Evolutionary conservation across 306 rosid genomes (phyloP).

Genomic region (Spatholobus suberectus): DNA sequence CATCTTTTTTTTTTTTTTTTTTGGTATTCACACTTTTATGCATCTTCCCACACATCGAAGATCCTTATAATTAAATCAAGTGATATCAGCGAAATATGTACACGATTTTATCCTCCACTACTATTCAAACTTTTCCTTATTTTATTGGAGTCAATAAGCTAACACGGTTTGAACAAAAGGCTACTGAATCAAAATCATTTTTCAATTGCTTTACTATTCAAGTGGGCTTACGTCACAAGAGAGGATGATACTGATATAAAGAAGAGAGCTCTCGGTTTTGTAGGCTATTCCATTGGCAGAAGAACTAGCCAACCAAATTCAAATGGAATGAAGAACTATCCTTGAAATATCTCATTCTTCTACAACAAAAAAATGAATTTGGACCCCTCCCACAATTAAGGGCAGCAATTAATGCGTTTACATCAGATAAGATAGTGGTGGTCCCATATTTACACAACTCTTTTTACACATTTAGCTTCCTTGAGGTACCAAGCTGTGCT

Average conservation of each 20-base stretch:
- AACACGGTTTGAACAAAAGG: not conserved
- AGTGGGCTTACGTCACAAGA: conserved; percentile 33
- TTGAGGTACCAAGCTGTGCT: conserved; percentile 23
- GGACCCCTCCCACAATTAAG: conserved; percentile 47
- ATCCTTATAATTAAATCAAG: conserved; percentile 13
- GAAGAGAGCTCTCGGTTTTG: not conserved
- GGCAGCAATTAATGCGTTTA: conserved; percentile 11
- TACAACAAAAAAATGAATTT: conserved; percentile 15
- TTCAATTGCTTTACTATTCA: not conserved
- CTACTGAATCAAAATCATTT: not conserved
- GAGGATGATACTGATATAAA: not conserved
- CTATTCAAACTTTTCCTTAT: not conserved
- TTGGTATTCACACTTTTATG: not conserved
- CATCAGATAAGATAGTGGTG: conserved; percentile 41
- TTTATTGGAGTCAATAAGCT: conserved; percentile 9
- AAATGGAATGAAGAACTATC: conserved; percentile 39
- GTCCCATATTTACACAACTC: conserved; percentile 40
- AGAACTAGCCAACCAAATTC: conserved; percentile 42
- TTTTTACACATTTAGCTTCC: conserved; percentile 29
- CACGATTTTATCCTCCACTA: conserved; percentile 35
- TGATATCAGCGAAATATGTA: not conserved
- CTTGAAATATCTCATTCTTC: conserved; percentile 47
- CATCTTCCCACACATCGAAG: not conserved
- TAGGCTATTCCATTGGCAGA: conserved; percentile 33
- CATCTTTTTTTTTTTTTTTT: not conserved